phyloP scores from a whole-genome alignment of 371 early-diverging fungal genomes.

The Mucor saturninus region DNA sequence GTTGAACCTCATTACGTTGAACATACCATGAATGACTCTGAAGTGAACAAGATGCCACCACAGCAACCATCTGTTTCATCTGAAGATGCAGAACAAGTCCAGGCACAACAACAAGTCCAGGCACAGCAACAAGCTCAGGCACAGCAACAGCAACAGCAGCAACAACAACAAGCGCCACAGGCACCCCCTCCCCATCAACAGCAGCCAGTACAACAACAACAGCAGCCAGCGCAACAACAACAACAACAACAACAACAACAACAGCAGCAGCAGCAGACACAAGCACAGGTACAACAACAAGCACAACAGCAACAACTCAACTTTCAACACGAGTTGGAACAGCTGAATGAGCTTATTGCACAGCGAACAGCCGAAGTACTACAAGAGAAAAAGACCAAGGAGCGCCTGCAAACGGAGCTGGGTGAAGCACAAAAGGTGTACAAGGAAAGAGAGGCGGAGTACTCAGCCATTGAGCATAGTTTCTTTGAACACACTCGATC shows the following conservation, averaged over 20 bases:
- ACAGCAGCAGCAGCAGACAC: neutral
- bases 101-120: slow-evolving; percentile 2
- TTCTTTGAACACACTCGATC: slow-evolving; percentile 63
- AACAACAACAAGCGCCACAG: neutral
- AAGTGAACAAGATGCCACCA: neutral
- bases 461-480: slow-evolving; percentile 53
- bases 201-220: neutral
- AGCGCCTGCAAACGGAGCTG: slow-evolving; percentile 35
- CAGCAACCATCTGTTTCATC: neutral
- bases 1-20: neutral
- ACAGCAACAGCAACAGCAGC: neutral
- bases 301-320: slow-evolving; percentile 14
- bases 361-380: slow-evolving; percentile 35
- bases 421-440: slow-evolving; percentile 41
- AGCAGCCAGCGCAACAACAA: neutral
- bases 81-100: neutral
- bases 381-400: slow-evolving; percentile 38
- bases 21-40: slow-evolving; percentile 7
- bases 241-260: slow-evolving; percentile 2
- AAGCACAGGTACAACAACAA: slow-evolving; percentile 1
- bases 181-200: neutral
- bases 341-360: slow-evolving; percentile 39
- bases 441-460: slow-evolving; percentile 49
- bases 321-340: slow-evolving; percentile 41
- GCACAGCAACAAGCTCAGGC: slow-evolving; percentile 1